These are phyloP conservation scores for Sclerospora graminicola DNA, from an alignment of 352 stramenopile genomes.

Conservation along the genomic window DNA sequence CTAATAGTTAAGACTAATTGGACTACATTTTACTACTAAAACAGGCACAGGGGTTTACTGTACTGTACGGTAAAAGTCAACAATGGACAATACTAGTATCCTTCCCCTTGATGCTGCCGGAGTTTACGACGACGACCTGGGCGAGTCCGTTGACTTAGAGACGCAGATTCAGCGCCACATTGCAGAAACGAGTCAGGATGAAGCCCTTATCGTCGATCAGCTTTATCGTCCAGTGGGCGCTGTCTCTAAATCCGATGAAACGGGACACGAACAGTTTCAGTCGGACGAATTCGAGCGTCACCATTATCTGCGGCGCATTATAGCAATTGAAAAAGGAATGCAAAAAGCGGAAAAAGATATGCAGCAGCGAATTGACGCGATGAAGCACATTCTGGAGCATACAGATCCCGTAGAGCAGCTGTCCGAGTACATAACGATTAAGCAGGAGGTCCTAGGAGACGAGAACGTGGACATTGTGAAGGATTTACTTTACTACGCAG, in stretches of 20 bases:
- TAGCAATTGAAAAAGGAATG: conserved; percentile 33
- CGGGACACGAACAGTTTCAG: conserved; percentile 4
- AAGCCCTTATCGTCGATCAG: conserved; percentile 13
- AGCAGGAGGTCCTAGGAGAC: conserved; percentile 23
- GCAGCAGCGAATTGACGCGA: conserved; percentile 36
- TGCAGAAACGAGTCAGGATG: conserved; percentile 7
- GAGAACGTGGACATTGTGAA: conserved; percentile 26
- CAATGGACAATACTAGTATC: no score
- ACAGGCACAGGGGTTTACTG: no score
- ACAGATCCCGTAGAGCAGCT: conserved; percentile 50
- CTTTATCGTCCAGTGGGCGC: conserved; percentile 9
- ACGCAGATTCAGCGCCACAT: conserved; percentile 22
- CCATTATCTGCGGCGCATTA: conserved; percentile 28
- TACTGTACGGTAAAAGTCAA: no score
- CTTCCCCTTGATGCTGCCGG: no score
- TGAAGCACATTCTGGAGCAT: conserved; percentile 47
- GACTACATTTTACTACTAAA: no score
- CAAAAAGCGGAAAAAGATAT: conserved; percentile 19
- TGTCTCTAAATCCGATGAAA: background rate
- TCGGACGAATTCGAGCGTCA: conserved; percentile 29
- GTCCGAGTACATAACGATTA: conserved; percentile 45
- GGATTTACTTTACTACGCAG: conserved; percentile 45
- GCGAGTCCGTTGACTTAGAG: conserved; percentile 22
- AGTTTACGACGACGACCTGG: conserved; percentile 46
- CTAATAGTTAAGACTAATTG: no score